Conservation (phyloP, 139 green algal genomes). For the Limnomonas spitsbergensis region DNA sequence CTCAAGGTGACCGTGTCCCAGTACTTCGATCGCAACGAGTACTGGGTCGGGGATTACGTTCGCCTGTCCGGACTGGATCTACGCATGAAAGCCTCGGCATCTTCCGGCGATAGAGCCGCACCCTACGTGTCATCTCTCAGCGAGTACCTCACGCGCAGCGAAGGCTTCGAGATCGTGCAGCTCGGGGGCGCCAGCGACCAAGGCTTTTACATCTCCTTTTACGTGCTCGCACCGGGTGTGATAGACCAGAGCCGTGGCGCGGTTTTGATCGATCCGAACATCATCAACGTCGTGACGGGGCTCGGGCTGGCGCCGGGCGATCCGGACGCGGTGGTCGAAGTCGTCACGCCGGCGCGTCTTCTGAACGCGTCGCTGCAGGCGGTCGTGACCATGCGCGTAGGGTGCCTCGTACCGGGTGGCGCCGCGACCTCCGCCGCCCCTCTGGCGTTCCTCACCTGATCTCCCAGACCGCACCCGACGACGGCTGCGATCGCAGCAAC, state of each 20-base stretch:
- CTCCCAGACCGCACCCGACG: too few relatives aligned
- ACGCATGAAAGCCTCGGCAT: not conserved
- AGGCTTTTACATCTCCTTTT: conserved; percentile 10
- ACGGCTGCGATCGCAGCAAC: too few relatives aligned
- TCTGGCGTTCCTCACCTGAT: too few relatives aligned
- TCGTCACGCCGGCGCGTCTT: not conserved
- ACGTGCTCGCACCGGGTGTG: conserved; percentile 12
- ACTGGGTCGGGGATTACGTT: conserved; percentile 8
- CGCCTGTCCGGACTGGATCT: not conserved
- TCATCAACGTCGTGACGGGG: not conserved
- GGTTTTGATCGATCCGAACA: not conserved
- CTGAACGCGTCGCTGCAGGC: conserved; percentile 16
- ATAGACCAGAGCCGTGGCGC: not conserved
- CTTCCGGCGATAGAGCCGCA: not conserved
- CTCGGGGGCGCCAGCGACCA: not conserved
- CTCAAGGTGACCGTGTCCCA: not conserved
- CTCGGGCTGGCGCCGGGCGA: not conserved
- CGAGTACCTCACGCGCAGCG: not conserved
- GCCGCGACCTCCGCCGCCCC: too few relatives aligned
- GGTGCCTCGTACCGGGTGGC: not conserved
- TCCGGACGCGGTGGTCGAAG: not conserved
- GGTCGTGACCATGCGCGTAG: not conserved
- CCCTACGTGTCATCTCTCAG: not conserved
- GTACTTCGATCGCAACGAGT: conserved; percentile 18
- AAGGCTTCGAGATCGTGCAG: conserved; percentile 15